Evolutionary conservation across 2,329 filamentous ascomycete genomes (phyloP).

Genomic region (Massarina eburnea): DNA sequence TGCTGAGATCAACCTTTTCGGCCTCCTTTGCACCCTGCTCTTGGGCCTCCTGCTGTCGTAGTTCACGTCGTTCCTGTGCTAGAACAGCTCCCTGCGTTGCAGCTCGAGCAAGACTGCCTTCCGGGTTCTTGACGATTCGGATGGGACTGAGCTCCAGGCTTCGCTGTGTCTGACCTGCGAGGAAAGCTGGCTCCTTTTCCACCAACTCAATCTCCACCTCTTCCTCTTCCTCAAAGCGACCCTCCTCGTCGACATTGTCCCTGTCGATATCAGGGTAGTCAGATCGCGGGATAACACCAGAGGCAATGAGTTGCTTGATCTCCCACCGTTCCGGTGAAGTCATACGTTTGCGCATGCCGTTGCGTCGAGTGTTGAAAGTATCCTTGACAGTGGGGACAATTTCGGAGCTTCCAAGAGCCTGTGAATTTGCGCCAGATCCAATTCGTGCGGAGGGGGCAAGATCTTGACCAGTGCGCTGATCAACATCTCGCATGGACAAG

Average conservation of each 20-base stretch:
- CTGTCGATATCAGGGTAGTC: constrained; percentile 95
- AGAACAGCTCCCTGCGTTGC: constrained; percentile 90
- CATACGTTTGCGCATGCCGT: constrained; percentile 79
- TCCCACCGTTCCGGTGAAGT: constrained; percentile 98
- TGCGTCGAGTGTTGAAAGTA: constrained; percentile 49
- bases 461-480: constrained; percentile 84
- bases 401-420: constrained; percentile 69
- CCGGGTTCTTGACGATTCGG: constrained; percentile 92
- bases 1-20: constrained; percentile 76
- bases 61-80: constrained; percentile 85
- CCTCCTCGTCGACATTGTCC: constrained; percentile 83
- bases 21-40: constrained; percentile 74
- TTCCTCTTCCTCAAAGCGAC: constrained; percentile 87
- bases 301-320: constrained; percentile 93
- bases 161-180: constrained; percentile 94
- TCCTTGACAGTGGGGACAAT: constrained; percentile 65
- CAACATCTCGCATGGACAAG: constrained; percentile 95
- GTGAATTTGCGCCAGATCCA: constrained; percentile 87
- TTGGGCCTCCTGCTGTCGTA: constrained; percentile 85
- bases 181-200: constrained; percentile 94
- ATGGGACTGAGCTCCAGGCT: constrained; percentile 94
- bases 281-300: constrained; percentile 86
- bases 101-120: constrained; percentile 95
- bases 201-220: constrained; percentile 96
- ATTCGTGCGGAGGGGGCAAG: constrained; percentile 76